Evolutionary conservation across 2,329 filamentous ascomycete genomes (phyloP).

Genomic region (Pestalotiopsis fici): DNA sequence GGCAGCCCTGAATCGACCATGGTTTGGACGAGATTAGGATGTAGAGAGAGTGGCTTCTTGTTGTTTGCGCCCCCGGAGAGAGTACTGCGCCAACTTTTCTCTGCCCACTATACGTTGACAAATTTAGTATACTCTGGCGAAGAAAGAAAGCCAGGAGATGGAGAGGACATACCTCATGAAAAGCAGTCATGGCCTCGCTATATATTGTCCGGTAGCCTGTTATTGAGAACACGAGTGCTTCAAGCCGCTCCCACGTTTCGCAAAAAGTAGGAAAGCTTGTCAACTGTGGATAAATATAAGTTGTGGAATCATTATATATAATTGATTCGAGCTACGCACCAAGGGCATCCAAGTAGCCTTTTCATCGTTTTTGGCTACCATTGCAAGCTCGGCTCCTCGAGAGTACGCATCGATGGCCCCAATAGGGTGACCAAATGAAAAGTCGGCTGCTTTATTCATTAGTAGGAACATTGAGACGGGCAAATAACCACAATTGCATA

Average conservation of each 20-base stretch:
- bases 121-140: too few relatives aligned
- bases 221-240: neutral
- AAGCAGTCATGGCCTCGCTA: neutral
- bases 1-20: constrained; percentile 1
- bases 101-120: too few relatives aligned
- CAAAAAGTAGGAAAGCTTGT: neutral
- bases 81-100: neutral
- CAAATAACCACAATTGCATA: neutral
- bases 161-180: neutral
- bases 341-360: constrained; percentile 6
- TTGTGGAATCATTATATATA: too few relatives aligned
- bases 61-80: neutral
- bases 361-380: constrained; percentile 6
- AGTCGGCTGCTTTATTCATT: neutral
- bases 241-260: neutral
- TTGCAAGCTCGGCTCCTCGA: neutral
- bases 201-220: neutral
- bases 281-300: neutral
- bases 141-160: too few relatives aligned
- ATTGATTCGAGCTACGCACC: neutral
- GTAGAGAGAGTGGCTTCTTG: neutral
- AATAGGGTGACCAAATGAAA: constrained; percentile 1
- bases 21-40: neutral
- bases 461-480: neutral
- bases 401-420: neutral